Conservation (phyloP, 495 filamentous ascomycete species). For the Eremomyces bilateralis region DNA sequence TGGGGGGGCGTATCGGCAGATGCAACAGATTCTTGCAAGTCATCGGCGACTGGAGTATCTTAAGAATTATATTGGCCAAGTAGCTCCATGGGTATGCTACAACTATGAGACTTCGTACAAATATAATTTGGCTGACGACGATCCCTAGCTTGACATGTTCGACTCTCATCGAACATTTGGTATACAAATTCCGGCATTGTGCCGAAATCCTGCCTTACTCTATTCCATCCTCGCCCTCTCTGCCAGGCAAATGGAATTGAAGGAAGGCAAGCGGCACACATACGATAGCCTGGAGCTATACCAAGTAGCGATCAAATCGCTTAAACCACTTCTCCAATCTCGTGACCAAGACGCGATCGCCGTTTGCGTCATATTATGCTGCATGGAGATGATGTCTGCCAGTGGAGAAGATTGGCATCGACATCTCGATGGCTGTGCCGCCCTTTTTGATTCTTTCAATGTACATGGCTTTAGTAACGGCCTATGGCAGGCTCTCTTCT, state of each 20-base stretch:
- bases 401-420: conserved; percentile 25
- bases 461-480: conserved; percentile 24
- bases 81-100: conserved; percentile 20
- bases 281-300: conserved; percentile 24
- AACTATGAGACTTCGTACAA: neutral
- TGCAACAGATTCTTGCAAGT: conserved; percentile 2
- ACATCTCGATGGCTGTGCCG: conserved; percentile 27
- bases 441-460: conserved; percentile 22
- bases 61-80: conserved; percentile 24
- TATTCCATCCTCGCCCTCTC: conserved; percentile 25
- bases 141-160: conserved; percentile 24
- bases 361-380: conserved; percentile 13
- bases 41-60: conserved; percentile 13
- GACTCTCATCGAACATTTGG: conserved; percentile 24
- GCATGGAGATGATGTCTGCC: conserved; percentile 29
- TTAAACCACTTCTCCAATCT: conserved; percentile 21
- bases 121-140: neutral
- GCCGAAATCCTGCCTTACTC: conserved; percentile 19
- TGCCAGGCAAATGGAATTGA: conserved; percentile 24
- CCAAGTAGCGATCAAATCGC: conserved; percentile 16
- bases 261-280: conserved; percentile 18
- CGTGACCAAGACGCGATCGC: conserved; percentile 23
- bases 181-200: conserved; percentile 21
- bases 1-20: too few species aligned
- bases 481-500: conserved; percentile 24